Evolutionary conservation across 805 yeast species (phyloP), one percentile per base, ranked within the genome.

Genomic region (Starmerella sp.): DNA sequence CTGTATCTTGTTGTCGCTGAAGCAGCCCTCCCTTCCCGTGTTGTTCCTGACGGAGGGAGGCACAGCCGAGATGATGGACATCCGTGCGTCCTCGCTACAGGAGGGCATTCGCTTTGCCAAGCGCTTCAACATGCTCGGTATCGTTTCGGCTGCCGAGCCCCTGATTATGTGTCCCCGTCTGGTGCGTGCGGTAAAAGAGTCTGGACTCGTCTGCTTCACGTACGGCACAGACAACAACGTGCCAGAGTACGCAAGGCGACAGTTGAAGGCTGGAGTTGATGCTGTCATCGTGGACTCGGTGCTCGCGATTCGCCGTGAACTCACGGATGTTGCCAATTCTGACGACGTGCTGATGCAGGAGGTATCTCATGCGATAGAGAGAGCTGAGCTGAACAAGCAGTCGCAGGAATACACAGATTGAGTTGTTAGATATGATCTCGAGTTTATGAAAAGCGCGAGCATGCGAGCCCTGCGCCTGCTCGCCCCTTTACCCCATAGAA

Each of bases 251-350:
- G 89, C 95, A 32, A 82, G 81, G 61, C 73, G 85, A 55, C 96
- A 91, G 69, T 83, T 91, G 83, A 81, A 80, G 59, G 90, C 95
- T 4, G 97, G 97, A 8, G 96, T 91, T 11, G 97, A 91, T 74
- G 98, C 98, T 0, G 97, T 91, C n/a, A 91, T 91, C 70, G 97
- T 87, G 3, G 97, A 91, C 69, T 83, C 87, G 54, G 97, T 91
- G 1, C 74, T 90, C 64, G 96, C 96, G 0, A 95, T 90, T n/a
- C 76, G 95, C 66, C 84, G 84, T 63, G 96, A 86, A 7, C 74
- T 90, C 58, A 78, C 79, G 5, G 61, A 54, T 2, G 37, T 34
- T 6, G 48, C 44, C 4, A 34, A 35, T 1, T 14, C 43, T 11
- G 55, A 57, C 39, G 62, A 57, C 42, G 43, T 57, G 3, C 53